Percentiles rank a stretch among this genome's conserved stretches.
These are phyloP conservation scores for Aspergillus flavus DNA, from an alignment of 2,329 filamentous ascomycete species.

Conservation along the genomic window DNA sequence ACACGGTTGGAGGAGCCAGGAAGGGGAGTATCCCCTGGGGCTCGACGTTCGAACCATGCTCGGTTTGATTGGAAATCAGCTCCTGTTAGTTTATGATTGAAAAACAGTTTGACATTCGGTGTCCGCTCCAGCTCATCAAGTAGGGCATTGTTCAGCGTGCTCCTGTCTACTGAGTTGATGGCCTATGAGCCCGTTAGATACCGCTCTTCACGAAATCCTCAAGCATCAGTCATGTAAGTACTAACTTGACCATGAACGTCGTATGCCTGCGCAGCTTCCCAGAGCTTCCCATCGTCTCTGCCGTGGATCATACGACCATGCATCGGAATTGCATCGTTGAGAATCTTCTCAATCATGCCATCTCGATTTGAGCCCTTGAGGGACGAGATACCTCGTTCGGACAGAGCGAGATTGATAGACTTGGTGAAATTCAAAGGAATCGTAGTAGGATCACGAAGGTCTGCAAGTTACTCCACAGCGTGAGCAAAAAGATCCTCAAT, in stretches of 20 bases:
- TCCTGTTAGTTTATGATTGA: conserved; percentile 90
- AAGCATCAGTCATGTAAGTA: conserved; percentile 11
- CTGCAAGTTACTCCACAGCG: conserved; percentile 49
- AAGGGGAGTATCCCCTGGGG: conserved; percentile 33
- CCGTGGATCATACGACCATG: conserved; percentile 95
- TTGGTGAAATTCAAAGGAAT: conserved; percentile 92
- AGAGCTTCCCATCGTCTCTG: conserved; percentile 65
- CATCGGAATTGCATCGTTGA: conserved; percentile 86
- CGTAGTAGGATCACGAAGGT: conserved; percentile 81
- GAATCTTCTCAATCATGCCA: conserved; percentile 71
- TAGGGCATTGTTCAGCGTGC: conserved; percentile 77
- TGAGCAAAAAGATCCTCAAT: conserved; percentile 11
- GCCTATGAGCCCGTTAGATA: conserved; percentile 53
- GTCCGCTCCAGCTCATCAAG: conserved; percentile 81
- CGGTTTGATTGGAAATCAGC: conserved; percentile 78
- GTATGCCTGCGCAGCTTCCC: conserved; percentile 82
- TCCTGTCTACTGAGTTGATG: conserved; percentile 84
- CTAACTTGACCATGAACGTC: conserved; percentile 82
- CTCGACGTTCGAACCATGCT: conserved; percentile 79
- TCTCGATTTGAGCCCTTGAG: conserved; percentile 70
- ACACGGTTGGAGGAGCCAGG: conserved; percentile 48
- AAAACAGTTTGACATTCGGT: conserved; percentile 88
- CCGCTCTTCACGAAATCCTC: background rate
- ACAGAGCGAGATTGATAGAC: conserved; percentile 96
- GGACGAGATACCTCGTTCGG: conserved; percentile 89